Evolutionary conservation across 345 rosid genomes (phyloP), one percentile per base, ranked within the genome.

Genomic region (Lumnitzera racemosa): DNA sequence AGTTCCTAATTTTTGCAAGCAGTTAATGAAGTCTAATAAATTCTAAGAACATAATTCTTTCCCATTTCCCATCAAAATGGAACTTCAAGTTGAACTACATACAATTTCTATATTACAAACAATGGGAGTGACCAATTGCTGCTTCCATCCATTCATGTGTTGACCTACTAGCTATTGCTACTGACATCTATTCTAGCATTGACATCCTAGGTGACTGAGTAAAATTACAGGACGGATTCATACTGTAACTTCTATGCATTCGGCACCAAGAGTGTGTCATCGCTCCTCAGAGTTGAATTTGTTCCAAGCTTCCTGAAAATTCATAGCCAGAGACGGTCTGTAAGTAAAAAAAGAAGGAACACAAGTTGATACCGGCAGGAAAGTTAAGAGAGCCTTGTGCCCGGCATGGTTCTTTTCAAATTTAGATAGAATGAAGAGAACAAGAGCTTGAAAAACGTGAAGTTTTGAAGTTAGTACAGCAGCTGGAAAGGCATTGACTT

Each of bases 271-370:
- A 14, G 11, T 15, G 20, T 46, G 64, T 74, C 84, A 86, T 74
- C 96, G 78, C 80, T 94, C 97, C 74, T 88, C 96, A 0, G 95
- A 88, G 74, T 84, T 94, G 86, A 90, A 94, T 70, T 74, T 90
- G 83, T 84, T 81, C 99, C 92, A 94, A 49, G 92, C 96, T 76
- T 90, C 99, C 96, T 90, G 91, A 15, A 74, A 59, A 66, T 63
- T 46, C 68, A 63, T 7, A 67, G 63, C 10, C 60, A 55, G 47
- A 13, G 41, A 2, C 41, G 52, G 52, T 49, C 13, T 49, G 11
- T 49, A 49, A 49, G 52, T 27, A 27, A 27, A 27, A 27, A 27
- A 27, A 27, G 5, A 27, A 49, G 15, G 9, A 49, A 49, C 52
- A 13, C 52, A 49, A 5, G 43, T 36, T 36, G 11, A 5, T 36